Conservation (phyloP, 805 yeast genomes). For the Huiozyma naganishii region DNA sequence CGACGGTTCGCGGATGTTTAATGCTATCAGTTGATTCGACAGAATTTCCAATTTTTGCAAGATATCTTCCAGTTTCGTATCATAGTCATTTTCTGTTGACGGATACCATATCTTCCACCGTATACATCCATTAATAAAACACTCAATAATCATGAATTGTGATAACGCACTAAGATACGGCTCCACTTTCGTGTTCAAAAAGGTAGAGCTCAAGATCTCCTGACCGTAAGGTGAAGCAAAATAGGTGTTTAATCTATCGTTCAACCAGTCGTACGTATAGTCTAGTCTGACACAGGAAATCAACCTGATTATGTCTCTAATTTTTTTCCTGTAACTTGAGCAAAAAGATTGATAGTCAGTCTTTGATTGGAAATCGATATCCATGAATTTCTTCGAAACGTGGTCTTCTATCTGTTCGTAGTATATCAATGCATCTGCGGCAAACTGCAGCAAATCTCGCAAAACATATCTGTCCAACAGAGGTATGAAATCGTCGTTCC, state of each 20-base stretch:
- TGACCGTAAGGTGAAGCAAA: conserved; percentile 63
- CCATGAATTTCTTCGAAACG: conserved; percentile 53
- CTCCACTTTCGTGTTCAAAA: conserved; percentile 46
- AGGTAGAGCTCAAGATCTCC: conserved; percentile 44
- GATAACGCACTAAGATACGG: conserved; percentile 69
- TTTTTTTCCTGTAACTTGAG: conserved; percentile 66
- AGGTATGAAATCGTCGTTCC: conserved; percentile 62
- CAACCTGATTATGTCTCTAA: conserved; percentile 84
- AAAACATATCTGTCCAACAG: conserved; percentile 36
- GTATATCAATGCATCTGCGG: conserved; percentile 69
- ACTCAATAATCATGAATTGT: conserved; percentile 78
- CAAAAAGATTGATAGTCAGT: conserved; percentile 73
- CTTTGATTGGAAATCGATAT: conserved; percentile 79
- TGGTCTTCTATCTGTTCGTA: conserved; percentile 61
- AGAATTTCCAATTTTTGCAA: conserved; percentile 52
- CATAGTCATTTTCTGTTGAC: conserved; percentile 26
- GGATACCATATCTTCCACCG: conserved; percentile 92
- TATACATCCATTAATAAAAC: conserved; percentile 82
- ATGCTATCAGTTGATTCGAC: conserved; percentile 62
- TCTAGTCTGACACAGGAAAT: conserved; percentile 79
- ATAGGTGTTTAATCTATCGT: conserved; percentile 56
- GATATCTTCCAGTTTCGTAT: conserved; percentile 42
- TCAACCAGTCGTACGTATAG: conserved; percentile 74
- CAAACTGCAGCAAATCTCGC: conserved; percentile 59
- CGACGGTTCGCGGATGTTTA: conserved; percentile 71